Conservation (phyloP, 1,284 basidiomycete species). For the Fomitopsis betulina region DNA sequence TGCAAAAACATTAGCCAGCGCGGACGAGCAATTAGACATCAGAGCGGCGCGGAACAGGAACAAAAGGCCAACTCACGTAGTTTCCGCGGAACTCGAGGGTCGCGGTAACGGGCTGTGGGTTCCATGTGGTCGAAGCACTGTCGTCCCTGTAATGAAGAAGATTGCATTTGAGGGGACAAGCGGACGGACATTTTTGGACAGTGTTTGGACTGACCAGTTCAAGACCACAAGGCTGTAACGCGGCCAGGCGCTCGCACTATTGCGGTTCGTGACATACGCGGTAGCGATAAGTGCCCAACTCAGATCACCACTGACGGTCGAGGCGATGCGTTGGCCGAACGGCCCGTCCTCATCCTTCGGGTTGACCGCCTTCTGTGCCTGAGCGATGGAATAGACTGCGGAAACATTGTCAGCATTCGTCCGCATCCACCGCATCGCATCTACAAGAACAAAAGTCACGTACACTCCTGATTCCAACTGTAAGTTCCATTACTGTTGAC, state of each 20-base stretch:
- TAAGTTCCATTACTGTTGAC: constrained; percentile 61
- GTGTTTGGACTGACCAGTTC: constrained; percentile 37
- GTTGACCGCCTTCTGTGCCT: constrained; percentile 66
- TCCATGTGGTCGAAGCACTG: constrained; percentile 45
- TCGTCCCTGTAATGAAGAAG: constrained; percentile 42
- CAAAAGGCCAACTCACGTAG: constrained; percentile 38
- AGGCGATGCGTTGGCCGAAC: constrained; percentile 61
- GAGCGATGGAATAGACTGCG: constrained; percentile 71
- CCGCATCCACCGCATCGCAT: neutral
- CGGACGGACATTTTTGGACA: neutral
- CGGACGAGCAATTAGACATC: neutral
- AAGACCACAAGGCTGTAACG: constrained; percentile 68
- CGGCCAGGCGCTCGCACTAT: constrained; percentile 50
- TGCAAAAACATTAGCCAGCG: constrained; percentile 15
- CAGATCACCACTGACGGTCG: constrained; percentile 51
- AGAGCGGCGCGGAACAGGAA: neutral
- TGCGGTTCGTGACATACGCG: constrained; percentile 60
- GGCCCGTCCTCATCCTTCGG: constrained; percentile 66
- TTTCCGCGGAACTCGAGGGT: constrained; percentile 69
- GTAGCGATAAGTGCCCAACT: constrained; percentile 57
- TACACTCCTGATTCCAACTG: constrained; percentile 68
- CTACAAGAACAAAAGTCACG: constrained; percentile 22
- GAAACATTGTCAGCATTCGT: neutral
- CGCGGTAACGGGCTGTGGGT: constrained; percentile 53
- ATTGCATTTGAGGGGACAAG: constrained; percentile 3